phyloP scores from a whole-genome alignment of 2,329 filamentous ascomycete genomes.

The Trichoderma sp. region DNA sequence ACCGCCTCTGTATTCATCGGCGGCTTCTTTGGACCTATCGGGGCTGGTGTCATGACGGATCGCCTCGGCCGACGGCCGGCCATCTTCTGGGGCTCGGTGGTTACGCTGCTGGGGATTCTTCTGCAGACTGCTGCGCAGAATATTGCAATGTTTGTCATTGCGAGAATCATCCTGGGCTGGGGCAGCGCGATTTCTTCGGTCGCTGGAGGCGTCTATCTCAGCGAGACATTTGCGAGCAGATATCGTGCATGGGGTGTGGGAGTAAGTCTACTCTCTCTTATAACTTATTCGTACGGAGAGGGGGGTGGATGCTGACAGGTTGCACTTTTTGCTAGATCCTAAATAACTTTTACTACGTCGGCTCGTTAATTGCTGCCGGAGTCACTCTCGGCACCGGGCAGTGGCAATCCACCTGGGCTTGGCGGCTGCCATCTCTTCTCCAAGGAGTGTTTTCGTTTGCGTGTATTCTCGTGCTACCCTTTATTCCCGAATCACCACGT shows the following conservation, averaged over 20 bases:
- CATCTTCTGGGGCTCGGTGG: constrained; percentile 35
- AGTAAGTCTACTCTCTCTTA: no score
- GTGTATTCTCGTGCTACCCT: constrained; percentile 34
- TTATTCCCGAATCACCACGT: constrained; percentile 41
- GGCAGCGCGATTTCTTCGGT: constrained; percentile 41
- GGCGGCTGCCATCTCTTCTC: constrained; percentile 32
- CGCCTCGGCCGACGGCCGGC: constrained; percentile 32
- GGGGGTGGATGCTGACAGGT: neutral
- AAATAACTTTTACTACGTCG: constrained; percentile 40
- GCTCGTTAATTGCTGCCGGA: constrained; percentile 50
- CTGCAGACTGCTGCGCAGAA: constrained; percentile 37
- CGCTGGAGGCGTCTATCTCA: constrained; percentile 52
- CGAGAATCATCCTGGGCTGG: constrained; percentile 56
- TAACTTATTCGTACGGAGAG: no score
- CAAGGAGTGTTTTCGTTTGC: constrained; percentile 29
- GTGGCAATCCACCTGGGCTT: constrained; percentile 35
- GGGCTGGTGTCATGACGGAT: constrained; percentile 44
- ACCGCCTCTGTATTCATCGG: constrained; percentile 59
- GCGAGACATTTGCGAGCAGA: constrained; percentile 48
- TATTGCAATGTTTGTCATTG: constrained; percentile 55
- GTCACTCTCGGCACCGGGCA: constrained; percentile 43
- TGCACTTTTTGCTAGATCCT: constrained; percentile 21
- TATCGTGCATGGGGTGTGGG: constrained; percentile 29
- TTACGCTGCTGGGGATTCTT: constrained; percentile 48
- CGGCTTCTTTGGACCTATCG: constrained; percentile 46